A percentile compares a stretch with the other conserved stretches of the same genome.
Evolutionary conservation across 305 asterid species (phyloP).

Genomic region (Petunia hybrid): DNA sequence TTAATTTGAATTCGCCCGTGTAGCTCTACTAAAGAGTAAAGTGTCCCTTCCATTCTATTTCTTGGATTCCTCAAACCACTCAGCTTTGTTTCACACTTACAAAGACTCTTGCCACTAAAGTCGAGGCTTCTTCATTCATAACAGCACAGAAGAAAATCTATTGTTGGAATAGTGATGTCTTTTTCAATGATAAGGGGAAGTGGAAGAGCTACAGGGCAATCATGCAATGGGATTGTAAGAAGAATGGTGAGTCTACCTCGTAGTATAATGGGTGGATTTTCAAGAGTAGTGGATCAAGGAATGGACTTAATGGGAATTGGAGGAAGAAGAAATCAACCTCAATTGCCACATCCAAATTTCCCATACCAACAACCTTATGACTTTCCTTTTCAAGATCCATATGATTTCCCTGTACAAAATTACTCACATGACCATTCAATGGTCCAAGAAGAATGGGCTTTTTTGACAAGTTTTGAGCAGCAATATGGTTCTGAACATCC

Average conservation of each 20-base stretch:
- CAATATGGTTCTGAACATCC: slow-evolving; percentile 72
- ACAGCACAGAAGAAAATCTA: not conserved
- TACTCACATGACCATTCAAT: slow-evolving; percentile 37
- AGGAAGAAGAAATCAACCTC: slow-evolving; percentile 47
- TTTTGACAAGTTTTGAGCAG: slow-evolving; percentile 67
- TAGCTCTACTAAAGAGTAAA: not conserved
- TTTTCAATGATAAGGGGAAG: slow-evolving; percentile 49
- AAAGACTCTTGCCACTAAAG: slow-evolving; percentile 24
- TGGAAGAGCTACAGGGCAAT: slow-evolving; percentile 53
- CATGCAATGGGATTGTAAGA: slow-evolving; percentile 49
- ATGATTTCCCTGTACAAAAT: slow-evolving; percentile 42
- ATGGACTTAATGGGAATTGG: slow-evolving; percentile 52
- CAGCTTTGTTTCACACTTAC: slow-evolving; percentile 21
- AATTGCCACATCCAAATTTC: slow-evolving; percentile 41
- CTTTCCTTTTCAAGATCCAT: slow-evolving; percentile 46
- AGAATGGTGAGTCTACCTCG: slow-evolving; percentile 72
- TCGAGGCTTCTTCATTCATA: not conserved
- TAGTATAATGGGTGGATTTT: slow-evolving; percentile 60
- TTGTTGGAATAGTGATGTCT: slow-evolving; percentile 20
- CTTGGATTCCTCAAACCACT: slow-evolving; percentile 23
- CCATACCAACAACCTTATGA: slow-evolving; percentile 49
- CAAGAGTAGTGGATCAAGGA: slow-evolving; percentile 72
- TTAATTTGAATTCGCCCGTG: too few species aligned
- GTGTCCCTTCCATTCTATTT: not conserved
- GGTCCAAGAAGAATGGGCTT: slow-evolving; percentile 78